Base-by-base conservation (phyloP, 2,329 filamentous ascomycete genomes). In the Ophiostoma ips region DNA sequence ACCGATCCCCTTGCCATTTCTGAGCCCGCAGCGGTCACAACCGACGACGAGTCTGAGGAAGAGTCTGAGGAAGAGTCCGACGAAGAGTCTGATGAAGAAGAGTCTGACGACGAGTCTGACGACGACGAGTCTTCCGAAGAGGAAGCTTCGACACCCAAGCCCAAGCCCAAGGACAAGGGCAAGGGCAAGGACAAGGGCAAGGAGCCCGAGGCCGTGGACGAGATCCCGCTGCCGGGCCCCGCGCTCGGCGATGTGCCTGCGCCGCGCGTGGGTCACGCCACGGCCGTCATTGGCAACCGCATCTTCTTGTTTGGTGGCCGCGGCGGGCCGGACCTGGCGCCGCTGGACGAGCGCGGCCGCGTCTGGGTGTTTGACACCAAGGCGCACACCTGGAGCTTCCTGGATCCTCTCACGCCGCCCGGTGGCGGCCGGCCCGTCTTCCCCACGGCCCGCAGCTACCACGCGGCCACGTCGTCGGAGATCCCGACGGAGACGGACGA, bases 251-350 rank as follows among this genome's bases (percentile, higher is more conserved):
- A 71, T 31, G 71, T 84, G 1, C 86, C 87, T 0, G 64, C 70
- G 1, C 72, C 85, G 2, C 77, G 87, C 18, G 77, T 89, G 2
- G 87, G 87, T 18, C 77, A 87, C 56, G 81, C 86, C 33, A 77
- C 82, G 0, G 76, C 81, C 12, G 73, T 79, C 1, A 75, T 92
- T 52, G 73, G 80, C 52, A 73, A 75, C 41, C 79, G 79, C 19
- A 79, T 94, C 58, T 90, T 90, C 65, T 56, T 94, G 38, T 94
- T 89, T 64, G 87, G 86, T 45, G 87, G 88, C 10, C 79, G 85
- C 41, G 81, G 83, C 33, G 83, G 83, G 0, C 65, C 71, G 3
- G 78, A 77, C 28, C 81, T 85, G 76, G n/a, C 35, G 2, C 79
- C 85, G 1, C 70, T 94, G 11, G 77, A 89, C 48, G 87, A 94